Evolutionary conservation across 129 eudicot genomes (phyloP), one percentile per base, ranked within the genome.

Genomic region (Artemisia annua): DNA sequence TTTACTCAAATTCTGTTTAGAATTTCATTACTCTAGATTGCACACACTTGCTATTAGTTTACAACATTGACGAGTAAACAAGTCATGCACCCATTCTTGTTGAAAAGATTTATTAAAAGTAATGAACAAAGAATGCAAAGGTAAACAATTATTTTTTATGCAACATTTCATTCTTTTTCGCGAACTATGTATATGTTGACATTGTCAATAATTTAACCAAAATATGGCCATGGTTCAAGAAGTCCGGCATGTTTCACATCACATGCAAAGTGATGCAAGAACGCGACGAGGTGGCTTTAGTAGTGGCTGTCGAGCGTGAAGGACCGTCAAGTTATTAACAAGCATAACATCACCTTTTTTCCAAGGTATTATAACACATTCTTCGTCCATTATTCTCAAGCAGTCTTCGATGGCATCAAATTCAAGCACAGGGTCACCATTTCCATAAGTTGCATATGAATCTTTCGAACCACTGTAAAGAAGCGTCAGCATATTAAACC

Each of bases 401-500:
- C 79, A 74, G 11, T 74, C 79, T 10, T 14, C 9, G 17, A 74
- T 67, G n/a, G 50, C 73, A 43, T 55, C 18, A 35, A 0, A 35
- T 32, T 57, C 24, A 43, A 66, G 67, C 55, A 75, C 46, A 14
- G 19, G 22, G 16, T 55, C 51, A 20, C 79, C 59, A 44, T 75
- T 32, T 17, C 73, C 59, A 9, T 65, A 43, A 20, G 19, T 57
- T 5, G 46, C 52, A 20, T 3, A 67, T 49, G 28, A 14, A 13
- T 48, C 11, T 3, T 19, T 79, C 64, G 83, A 81, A 1, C 54
- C 77, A 60, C 14, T 49, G 8, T 13, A 20, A 16, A 22, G 54
- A 35, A 19, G 11, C 67, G 14, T 81, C 78, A 91, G 76, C 79
- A 80, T 79, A 74, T 91, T 88, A 78, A 91, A 91, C 97, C 96